A percentile compares a stretch with the other conserved stretches of the same genome.
Conservation (phyloP, 208 protist species). For the Leishmania gerbilli region DNA sequence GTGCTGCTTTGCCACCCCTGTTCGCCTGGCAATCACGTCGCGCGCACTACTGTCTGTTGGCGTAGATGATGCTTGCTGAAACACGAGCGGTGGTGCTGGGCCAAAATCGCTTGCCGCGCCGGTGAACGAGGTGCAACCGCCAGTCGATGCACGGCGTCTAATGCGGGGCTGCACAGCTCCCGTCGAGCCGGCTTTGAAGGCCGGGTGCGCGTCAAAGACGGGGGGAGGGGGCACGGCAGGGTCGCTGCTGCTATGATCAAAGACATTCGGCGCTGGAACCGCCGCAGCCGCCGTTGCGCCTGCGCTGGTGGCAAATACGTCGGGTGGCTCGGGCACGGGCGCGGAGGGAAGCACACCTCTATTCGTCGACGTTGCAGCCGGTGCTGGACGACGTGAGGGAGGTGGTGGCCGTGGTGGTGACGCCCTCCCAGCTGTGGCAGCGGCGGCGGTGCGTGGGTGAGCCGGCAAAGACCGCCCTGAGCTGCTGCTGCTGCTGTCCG, state of each 20-base stretch:
- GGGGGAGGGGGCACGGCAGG: slow-evolving; percentile 1
- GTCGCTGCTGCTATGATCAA: not conserved
- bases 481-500: slow-evolving; percentile 7
- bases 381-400: not conserved
- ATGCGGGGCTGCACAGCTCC: not conserved
- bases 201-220: not conserved
- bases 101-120: not conserved
- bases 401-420: slow-evolving; percentile 1
- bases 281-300: not conserved
- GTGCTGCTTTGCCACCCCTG: not conserved
- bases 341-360: not conserved
- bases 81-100: slow-evolving; percentile 14
- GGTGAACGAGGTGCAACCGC: not conserved
- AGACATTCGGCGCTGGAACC: slow-evolving; percentile 10
- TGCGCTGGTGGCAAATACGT: slow-evolving; percentile 5
- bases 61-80: not conserved
- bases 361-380: not conserved
- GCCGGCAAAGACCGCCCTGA: not conserved
- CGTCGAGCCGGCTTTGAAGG: not conserved
- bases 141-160: not conserved
- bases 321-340: slow-evolving; percentile 14
- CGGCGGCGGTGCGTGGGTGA: not conserved
- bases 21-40: not conserved
- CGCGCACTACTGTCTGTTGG: not conserved
- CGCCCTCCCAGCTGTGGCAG: not conserved